A percentile compares a stretch with the other conserved stretches of the same genome.
Evolutionary conservation across 2,329 filamentous ascomycete species (phyloP).

Genomic region (Grosmannia serpens): DNA sequence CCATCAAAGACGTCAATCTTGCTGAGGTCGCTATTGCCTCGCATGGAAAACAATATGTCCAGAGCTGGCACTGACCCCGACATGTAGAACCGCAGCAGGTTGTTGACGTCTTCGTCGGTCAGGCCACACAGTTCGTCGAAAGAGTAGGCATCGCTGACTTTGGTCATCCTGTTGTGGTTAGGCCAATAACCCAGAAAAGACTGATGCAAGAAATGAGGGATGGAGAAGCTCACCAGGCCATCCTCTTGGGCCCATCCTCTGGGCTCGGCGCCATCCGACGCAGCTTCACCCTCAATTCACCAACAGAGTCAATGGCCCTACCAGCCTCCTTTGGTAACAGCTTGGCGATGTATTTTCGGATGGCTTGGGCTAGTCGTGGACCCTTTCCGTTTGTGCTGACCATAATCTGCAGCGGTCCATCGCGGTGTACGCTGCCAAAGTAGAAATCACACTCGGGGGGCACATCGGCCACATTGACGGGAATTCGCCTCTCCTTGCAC

Average conservation of each 20-base stretch:
- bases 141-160: constrained; percentile 76
- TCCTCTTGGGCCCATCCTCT: constrained; percentile 72
- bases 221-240: constrained; percentile 59
- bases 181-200: neutral
- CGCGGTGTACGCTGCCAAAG: constrained; percentile 90
- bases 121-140: constrained; percentile 77
- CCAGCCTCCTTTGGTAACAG: constrained; percentile 69
- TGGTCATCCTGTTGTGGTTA: constrained; percentile 62
- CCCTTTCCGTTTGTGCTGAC: constrained; percentile 97
- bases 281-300: constrained; percentile 66
- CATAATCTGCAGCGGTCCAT: constrained; percentile 95
- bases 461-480: constrained; percentile 94
- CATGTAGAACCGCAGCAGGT: constrained; percentile 64
- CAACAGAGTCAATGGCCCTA: constrained; percentile 75
- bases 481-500: constrained; percentile 72
- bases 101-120: constrained; percentile 74
- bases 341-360: constrained; percentile 70
- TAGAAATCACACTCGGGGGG: constrained; percentile 97
- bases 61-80: constrained; percentile 42
- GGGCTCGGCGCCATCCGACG: constrained; percentile 60
- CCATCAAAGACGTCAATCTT: constrained; percentile 46
- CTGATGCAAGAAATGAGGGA: neutral
- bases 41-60: constrained; percentile 43
- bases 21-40: constrained; percentile 30
- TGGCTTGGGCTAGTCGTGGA: constrained; percentile 76